These are phyloP conservation scores for Taphrina pruni DNA, from an alignment of 1,139 yeast genomes.

Conservation along the genomic window DNA sequence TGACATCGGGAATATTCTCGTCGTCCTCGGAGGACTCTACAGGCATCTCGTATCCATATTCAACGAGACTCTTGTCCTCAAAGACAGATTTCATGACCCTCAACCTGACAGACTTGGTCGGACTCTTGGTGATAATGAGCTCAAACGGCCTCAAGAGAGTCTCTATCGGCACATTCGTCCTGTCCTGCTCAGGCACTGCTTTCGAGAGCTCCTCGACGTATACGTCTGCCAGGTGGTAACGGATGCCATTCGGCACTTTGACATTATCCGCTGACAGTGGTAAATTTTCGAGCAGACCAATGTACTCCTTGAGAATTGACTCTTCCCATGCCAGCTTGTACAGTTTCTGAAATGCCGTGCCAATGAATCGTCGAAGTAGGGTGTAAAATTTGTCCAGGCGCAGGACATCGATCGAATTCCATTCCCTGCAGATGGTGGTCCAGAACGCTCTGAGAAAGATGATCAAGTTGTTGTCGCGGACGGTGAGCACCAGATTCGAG, in stretches of 20 bases:
- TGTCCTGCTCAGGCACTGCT: slow-evolving; percentile 58
- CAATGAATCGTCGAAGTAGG: slow-evolving; percentile 75
- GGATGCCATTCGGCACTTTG: slow-evolving; percentile 69
- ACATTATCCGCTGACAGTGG: slow-evolving; percentile 55
- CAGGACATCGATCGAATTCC: slow-evolving; percentile 79
- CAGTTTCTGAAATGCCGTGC: slow-evolving; percentile 61
- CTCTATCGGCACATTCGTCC: slow-evolving; percentile 60
- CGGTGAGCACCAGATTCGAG: slow-evolving; percentile 61
- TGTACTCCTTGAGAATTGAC: slow-evolving; percentile 58
- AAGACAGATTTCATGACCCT: slow-evolving; percentile 71
- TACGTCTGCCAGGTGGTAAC: slow-evolving; percentile 85
- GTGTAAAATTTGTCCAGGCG: slow-evolving; percentile 87
- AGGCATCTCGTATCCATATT: slow-evolving; percentile 30
- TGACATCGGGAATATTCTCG: slow-evolving; percentile 13
- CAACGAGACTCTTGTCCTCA: slow-evolving; percentile 64
- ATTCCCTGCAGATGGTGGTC: slow-evolving; percentile 77
- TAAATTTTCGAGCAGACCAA: slow-evolving; percentile 51
- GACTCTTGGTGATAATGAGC: slow-evolving; percentile 59
- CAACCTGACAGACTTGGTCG: slow-evolving; percentile 68
- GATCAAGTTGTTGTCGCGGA: slow-evolving; percentile 57
- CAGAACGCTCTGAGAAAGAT: slow-evolving; percentile 78
- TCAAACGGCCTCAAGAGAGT: slow-evolving; percentile 65
- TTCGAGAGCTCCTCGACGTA: slow-evolving; percentile 82
- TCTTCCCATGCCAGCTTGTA: slow-evolving; percentile 64
- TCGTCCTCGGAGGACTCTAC: slow-evolving; percentile 13